phyloP scores from a whole-genome alignment of 1,139 yeast species.

The Lodderomyces theae region DNA sequence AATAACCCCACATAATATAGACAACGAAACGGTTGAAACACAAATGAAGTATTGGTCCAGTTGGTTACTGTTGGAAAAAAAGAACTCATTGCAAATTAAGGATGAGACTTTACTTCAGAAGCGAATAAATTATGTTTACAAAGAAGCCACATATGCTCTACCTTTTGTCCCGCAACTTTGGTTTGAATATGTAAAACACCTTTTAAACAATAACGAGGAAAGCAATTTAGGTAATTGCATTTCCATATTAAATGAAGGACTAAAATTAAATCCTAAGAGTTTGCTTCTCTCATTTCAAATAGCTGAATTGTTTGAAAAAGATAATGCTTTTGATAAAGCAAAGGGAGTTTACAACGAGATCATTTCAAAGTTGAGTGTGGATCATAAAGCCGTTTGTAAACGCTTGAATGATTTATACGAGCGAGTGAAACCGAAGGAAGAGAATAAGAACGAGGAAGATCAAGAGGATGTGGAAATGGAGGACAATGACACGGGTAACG shows the following conservation, averaged over 20 bases:
- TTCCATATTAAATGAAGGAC: conserved; percentile 53
- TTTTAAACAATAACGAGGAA: conserved; percentile 32
- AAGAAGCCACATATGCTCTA: conserved; percentile 65
- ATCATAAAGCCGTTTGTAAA: conserved; percentile 25
- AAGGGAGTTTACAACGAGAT: conserved; percentile 50
- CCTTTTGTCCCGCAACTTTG: conserved; percentile 81
- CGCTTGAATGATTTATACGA: conserved; percentile 27
- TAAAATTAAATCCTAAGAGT: conserved; percentile 68
- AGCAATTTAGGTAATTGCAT: conserved; percentile 31
- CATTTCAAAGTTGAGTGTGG: conserved; percentile 38
- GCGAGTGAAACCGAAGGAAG: conserved; percentile 10
- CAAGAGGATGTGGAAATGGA: conserved; percentile 19
- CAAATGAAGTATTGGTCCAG: conserved; percentile 60
- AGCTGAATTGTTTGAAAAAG: conserved; percentile 69
- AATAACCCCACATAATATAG: conserved; percentile 29
- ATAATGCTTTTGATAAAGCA: conserved; percentile 52
- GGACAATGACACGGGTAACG: conserved; percentile 1
- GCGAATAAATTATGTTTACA: conserved; percentile 72
- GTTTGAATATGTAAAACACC: conserved; percentile 58
- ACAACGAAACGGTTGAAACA: conserved; percentile 20
- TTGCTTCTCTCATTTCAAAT: conserved; percentile 64
- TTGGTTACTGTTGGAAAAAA: conserved; percentile 80
- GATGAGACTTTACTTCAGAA: conserved; percentile 46
- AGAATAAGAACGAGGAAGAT: conserved; percentile 13
- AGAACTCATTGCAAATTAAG: conserved; percentile 62